Percentiles rank a stretch among this genome's conserved stretches.
Conservation (phyloP, 129 eudicot genomes). For the Erigeron canadensis region DNA sequence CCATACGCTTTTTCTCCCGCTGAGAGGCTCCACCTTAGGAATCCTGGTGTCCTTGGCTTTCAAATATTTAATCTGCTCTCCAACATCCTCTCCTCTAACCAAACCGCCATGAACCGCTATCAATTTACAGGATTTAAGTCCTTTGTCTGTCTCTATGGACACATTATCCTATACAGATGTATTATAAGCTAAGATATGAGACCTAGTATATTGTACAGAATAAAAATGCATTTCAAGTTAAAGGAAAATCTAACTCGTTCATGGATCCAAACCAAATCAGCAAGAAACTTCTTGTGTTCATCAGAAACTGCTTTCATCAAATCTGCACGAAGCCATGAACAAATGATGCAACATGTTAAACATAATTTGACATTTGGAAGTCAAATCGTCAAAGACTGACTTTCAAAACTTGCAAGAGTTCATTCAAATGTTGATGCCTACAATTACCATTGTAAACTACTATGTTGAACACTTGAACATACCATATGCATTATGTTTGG, state of each 20-base stretch:
- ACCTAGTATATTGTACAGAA: too few relatives aligned
- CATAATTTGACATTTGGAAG: background rate
- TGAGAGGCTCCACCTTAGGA: slow-evolving; percentile 66
- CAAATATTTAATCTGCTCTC: slow-evolving; percentile 55
- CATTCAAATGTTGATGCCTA: too few relatives aligned
- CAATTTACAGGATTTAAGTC: slow-evolving; percentile 60
- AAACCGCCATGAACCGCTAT: slow-evolving; percentile 92
- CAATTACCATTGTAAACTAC: too few relatives aligned
- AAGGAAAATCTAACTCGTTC: slow-evolving; percentile 60
- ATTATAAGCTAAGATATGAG: too few relatives aligned
- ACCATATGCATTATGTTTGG: too few relatives aligned
- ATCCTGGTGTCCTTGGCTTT: slow-evolving; percentile 69
- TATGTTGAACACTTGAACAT: too few relatives aligned
- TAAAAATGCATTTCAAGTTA: background rate
- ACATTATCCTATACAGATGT: slow-evolving; percentile 58
- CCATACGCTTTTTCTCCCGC: slow-evolving; percentile 72
- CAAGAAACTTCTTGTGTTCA: slow-evolving; percentile 79
- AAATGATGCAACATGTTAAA: background rate
- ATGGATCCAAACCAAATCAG: slow-evolving; percentile 84
- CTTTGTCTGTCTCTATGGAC: slow-evolving; percentile 56
- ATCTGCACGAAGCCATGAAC: slow-evolving; percentile 41
- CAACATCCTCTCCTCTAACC: slow-evolving; percentile 60
- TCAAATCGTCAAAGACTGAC: background rate
- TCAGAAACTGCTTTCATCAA: slow-evolving; percentile 77
- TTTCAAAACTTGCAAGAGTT: too few relatives aligned